A percentile compares a stretch with the other conserved stretches of the same genome.
Evolutionary conservation across 2,329 filamentous ascomycete genomes (phyloP).

Genomic region (Colletotrichum tabaci): DNA sequence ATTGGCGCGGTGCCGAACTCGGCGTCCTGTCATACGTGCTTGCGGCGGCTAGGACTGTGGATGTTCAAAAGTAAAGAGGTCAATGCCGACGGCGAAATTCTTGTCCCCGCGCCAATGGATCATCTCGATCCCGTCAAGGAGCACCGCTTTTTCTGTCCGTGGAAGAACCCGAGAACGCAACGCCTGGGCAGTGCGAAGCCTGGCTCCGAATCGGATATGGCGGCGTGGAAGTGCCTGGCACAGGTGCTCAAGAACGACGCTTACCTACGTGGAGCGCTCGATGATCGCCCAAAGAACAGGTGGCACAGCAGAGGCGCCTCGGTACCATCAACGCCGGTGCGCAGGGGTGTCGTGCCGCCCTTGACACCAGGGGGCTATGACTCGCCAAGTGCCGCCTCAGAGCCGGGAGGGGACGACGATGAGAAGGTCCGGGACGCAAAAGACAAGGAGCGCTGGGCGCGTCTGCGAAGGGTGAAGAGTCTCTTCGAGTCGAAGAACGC

Average conservation of each 20-base stretch:
- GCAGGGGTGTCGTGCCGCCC: conserved; percentile 30
- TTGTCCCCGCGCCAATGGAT: conserved; percentile 74
- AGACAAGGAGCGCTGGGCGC: conserved; percentile 82
- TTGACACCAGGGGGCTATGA: conserved; percentile 42
- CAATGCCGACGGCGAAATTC: conserved; percentile 65
- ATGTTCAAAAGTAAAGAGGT: conserved; percentile 87
- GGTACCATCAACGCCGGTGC: conserved; percentile 38
- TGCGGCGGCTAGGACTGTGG: conserved; percentile 92
- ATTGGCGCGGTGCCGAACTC: conserved; percentile 78
- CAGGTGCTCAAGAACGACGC: conserved; percentile 72
- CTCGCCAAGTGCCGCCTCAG: conserved; percentile 41
- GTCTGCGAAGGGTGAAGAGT: conserved; percentile 79
- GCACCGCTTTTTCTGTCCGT: conserved; percentile 88
- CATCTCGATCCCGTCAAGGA: conserved; percentile 78
- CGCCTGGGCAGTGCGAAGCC: conserved; percentile 55
- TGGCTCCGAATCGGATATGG: conserved; percentile 54
- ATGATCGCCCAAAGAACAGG: conserved; percentile 43
- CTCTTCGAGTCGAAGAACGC: conserved; percentile 76
- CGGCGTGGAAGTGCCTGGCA: conserved; percentile 70
- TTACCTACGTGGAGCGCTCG: conserved; percentile 59
- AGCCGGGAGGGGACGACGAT: conserved; percentile 56
- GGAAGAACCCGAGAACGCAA: conserved; percentile 78
- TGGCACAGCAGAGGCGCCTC: conserved; percentile 36
- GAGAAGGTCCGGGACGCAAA: conserved; percentile 67
- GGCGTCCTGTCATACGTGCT: conserved; percentile 86